Base-by-base conservation (phyloP, 305 asterid genomes). In the Fraxinus nigra region DNA sequence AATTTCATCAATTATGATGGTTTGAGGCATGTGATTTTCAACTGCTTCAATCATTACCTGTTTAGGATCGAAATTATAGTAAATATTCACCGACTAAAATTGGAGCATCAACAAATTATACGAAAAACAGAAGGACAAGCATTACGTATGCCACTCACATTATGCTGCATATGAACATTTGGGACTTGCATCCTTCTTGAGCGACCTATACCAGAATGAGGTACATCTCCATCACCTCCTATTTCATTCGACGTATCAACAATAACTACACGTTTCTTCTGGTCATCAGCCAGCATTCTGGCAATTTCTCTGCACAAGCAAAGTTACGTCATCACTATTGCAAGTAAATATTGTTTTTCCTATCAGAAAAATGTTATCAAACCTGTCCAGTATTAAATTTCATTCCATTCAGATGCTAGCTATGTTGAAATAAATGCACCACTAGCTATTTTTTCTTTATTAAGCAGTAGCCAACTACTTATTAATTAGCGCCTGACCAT, bases 11-110 rank as follows among this genome's bases (percentile, higher is more conserved):
- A 96, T 94, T 87, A 96, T 93, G 77, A 96, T 96, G 82, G 95
- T 89, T 83, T 96, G 88, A 0, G 99, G 99, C 99, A 94, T 94
- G 92, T 96, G 99, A 74, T 96, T 96, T 87, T 96, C 99, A 72
- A 96, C 99, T 79, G 98, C 99, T 88, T 96, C 99, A 28, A 96
- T 96, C 99, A 96, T 96, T 72, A 96, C 98, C 99, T 96, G 86
- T 82, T 82, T 82, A 11, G 32, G 34, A 76, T 69, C 13, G 67
- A 63, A 51, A 80, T 61, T 54, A 83, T 3, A 79, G 61, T 75
- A 78, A 78, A 77, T 48, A 75, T 20, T 77, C 82, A 79, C 83
- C 77, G 8, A 77, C 81, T 69, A 75, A 56, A 43, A 51, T n/a
- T 56, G 75, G 40, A 54, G 78, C 56, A 43, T 22, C 63, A 13